Conservation (phyloP, 1,284 basidiomycete species). For the Papiliotrema fonsecae region DNA sequence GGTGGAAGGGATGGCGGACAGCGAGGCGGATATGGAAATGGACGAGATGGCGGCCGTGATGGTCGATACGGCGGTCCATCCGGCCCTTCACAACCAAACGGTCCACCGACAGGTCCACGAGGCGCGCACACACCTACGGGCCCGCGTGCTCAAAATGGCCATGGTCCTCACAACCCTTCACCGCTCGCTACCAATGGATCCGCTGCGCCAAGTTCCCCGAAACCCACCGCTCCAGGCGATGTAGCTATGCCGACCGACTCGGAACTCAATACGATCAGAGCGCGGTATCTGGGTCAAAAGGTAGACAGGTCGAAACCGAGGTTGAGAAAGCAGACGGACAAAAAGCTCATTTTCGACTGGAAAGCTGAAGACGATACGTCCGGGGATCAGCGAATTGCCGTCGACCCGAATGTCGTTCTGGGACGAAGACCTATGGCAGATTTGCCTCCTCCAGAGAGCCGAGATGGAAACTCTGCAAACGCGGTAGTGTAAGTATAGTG, state of each 20-base stretch:
- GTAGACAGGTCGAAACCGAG: conserved; percentile 82
- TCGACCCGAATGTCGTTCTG: conserved; percentile 73
- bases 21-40: conserved; percentile 4
- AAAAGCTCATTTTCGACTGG: conserved; percentile 99
- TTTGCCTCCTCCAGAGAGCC: not conserved
- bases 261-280: conserved; percentile 72
- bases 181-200: conserved; percentile 11
- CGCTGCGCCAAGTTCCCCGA: conserved; percentile 13
- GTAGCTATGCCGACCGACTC: conserved; percentile 53
- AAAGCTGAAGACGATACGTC: conserved; percentile 88
- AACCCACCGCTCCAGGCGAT: conserved; percentile 19
- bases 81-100: not conserved
- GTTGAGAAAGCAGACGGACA: conserved; percentile 77
- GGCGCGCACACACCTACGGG: conserved; percentile 21
- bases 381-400: conserved; percentile 47
- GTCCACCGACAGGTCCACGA: conserved; percentile 22
- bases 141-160: conserved; percentile 17
- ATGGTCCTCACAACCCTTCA: conserved; percentile 3
- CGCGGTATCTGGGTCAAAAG: conserved; percentile 71
- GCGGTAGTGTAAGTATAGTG: not conserved
- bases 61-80: conserved; percentile 8
- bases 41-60: conserved; percentile 12
- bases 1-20: not conserved
- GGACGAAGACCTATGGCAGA: conserved; percentile 69
- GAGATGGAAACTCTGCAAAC: not conserved